Conservation (phyloP, 1,139 yeast genomes). For the Taiozyma onychis region DNA sequence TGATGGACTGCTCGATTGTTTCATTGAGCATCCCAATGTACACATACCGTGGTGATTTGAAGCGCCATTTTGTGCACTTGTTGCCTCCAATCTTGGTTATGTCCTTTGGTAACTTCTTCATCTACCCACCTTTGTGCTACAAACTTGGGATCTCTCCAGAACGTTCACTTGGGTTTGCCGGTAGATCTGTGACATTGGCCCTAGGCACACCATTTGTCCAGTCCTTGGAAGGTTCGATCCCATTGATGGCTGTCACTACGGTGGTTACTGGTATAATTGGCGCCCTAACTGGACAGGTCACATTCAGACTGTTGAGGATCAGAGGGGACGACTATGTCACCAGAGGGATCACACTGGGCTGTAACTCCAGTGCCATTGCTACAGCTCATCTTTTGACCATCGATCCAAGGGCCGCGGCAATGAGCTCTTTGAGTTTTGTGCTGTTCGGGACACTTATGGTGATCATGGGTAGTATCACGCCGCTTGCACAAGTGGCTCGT, state of each 20-base stretch:
- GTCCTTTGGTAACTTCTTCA: slow-evolving; percentile 53
- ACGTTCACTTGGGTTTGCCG: slow-evolving; percentile 69
- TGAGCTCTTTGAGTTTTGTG: slow-evolving; percentile 67
- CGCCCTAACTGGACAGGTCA: slow-evolving; percentile 58
- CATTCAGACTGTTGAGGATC: slow-evolving; percentile 42
- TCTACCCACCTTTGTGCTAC: slow-evolving; percentile 64
- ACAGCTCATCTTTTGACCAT: slow-evolving; percentile 65
- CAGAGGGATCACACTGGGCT: slow-evolving; percentile 69
- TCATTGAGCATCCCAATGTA: slow-evolving; percentile 75
- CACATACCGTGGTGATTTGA: slow-evolving; percentile 61
- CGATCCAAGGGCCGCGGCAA: slow-evolving; percentile 78
- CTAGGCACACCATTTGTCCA: slow-evolving; percentile 68
- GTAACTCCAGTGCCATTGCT: slow-evolving; percentile 78
- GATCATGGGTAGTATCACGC: slow-evolving; percentile 54
- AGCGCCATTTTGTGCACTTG: slow-evolving; percentile 50
- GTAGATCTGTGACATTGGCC: slow-evolving; percentile 78
- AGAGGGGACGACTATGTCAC: slow-evolving; percentile 65
- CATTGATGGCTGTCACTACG: slow-evolving; percentile 75
- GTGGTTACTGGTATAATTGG: slow-evolving; percentile 76
- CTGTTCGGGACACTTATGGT: slow-evolving; percentile 72
- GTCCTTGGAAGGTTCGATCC: slow-evolving; percentile 61
- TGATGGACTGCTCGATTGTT: slow-evolving; percentile 75
- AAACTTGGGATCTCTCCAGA: slow-evolving; percentile 55
- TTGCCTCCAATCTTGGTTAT: slow-evolving; percentile 56
- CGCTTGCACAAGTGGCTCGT: slow-evolving; percentile 34